Conservation (phyloP, 352 stramenopile genomes). For the Peronospora belbahrii region DNA sequence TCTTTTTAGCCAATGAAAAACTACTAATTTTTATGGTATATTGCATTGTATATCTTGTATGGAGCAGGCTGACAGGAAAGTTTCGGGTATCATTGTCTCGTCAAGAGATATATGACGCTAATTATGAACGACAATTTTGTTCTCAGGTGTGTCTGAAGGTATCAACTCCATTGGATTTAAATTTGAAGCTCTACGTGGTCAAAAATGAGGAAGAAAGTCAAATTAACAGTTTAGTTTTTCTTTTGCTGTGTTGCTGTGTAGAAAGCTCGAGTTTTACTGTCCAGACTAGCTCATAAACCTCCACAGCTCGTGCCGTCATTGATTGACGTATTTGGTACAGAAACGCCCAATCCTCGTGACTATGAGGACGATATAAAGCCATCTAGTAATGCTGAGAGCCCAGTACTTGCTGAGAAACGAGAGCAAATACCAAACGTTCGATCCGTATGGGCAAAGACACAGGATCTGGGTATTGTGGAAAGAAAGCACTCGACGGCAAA, state of each 20-base stretch:
- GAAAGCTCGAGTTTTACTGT: slow-evolving; percentile 65
- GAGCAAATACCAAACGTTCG: slow-evolving; percentile 36
- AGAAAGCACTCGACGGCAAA: slow-evolving; percentile 26
- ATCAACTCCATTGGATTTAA: neutral
- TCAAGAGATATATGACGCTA: slow-evolving; percentile 75
- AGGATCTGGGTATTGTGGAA: slow-evolving; percentile 63
- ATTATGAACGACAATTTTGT: slow-evolving; percentile 79
- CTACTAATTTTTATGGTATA: slow-evolving; percentile 1
- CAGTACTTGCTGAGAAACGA: neutral
- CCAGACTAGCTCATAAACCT: slow-evolving; percentile 60
- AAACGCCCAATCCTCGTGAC: slow-evolving; percentile 60
- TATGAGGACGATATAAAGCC: slow-evolving; percentile 36
- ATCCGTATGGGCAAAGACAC: slow-evolving; percentile 68
- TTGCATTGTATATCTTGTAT: neutral
- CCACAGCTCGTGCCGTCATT: slow-evolving; percentile 77
- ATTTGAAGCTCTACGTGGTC: neutral
- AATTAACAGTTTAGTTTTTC: too few relatives aligned
- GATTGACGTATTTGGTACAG: slow-evolving; percentile 69
- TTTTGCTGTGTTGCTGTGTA: slow-evolving; percentile 22
- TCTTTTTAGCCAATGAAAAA: slow-evolving; percentile 2
- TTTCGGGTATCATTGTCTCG: slow-evolving; percentile 65
- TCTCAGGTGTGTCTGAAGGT: slow-evolving; percentile 64
- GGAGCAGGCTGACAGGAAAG: slow-evolving; percentile 46
- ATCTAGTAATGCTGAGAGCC: neutral
- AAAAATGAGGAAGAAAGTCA: too few relatives aligned